A percentile compares a stretch with the other conserved stretches of the same genome.
phyloP scores from a whole-genome alignment of 495 filamentous ascomycete species.

The Penicillium parvum region DNA sequence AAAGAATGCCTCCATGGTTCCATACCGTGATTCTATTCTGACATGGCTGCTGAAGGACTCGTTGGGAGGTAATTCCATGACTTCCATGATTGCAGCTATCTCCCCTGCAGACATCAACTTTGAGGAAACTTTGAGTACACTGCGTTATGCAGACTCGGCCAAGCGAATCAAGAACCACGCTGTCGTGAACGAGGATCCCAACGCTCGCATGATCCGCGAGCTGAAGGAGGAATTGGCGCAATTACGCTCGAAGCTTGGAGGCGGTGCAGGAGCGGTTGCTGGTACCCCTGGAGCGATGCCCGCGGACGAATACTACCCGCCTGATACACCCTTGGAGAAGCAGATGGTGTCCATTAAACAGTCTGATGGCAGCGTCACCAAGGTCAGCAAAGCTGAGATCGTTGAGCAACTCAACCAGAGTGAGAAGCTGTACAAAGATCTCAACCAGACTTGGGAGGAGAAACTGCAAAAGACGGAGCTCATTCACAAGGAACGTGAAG shows the following conservation, averaged over 20 bases:
- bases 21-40: constrained; percentile 93
- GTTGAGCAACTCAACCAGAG: constrained; percentile 92
- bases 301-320: constrained; percentile 77
- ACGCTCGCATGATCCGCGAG: constrained; percentile 97
- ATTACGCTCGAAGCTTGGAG: constrained; percentile 79
- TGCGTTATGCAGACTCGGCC: constrained; percentile 94
- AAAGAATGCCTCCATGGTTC: constrained; percentile 80
- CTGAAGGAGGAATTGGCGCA: constrained; percentile 91
- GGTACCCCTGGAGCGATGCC: constrained; percentile 38
- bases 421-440: constrained; percentile 92
- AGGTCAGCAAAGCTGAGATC: constrained; percentile 97
- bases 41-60: constrained; percentile 99
- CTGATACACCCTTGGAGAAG: constrained; percentile 86
- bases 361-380: constrained; percentile 80
- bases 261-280: constrained; percentile 48
- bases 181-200: constrained; percentile 98
- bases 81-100: constrained; percentile 98
- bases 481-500: constrained; percentile 96
- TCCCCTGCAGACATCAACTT: constrained; percentile 99
- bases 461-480: constrained; percentile 91
- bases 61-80: constrained; percentile 97
- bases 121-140: constrained; percentile 91
- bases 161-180: constrained; percentile 99
- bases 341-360: constrained; percentile 94
- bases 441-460: constrained; percentile 99